These are phyloP conservation scores for Nasturtium officinale DNA, from an alignment of 345 rosid genomes.

Conservation along the genomic window DNA sequence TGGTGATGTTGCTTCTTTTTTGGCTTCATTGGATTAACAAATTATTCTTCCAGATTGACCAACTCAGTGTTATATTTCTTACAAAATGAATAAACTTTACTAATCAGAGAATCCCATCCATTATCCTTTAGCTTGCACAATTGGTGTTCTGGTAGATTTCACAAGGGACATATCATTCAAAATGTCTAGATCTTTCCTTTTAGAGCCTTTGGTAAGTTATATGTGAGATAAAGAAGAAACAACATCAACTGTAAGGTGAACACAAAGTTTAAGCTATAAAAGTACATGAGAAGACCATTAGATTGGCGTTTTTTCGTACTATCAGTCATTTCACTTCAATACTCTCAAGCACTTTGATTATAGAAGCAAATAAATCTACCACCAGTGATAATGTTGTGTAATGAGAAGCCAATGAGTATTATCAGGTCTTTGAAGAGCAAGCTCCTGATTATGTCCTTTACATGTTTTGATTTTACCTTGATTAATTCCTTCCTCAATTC, in stretches of 20 bases:
- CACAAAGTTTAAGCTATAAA: conserved; percentile 15
- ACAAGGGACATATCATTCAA: background rate
- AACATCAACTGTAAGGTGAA: conserved; percentile 11
- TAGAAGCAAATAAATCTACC: background rate
- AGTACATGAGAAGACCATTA: background rate
- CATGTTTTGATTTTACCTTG: background rate
- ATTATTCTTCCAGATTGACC: background rate
- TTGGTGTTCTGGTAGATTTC: background rate
- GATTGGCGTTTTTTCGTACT: background rate
- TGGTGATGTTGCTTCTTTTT: background rate
- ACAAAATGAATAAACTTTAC: background rate
- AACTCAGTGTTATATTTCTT: background rate
- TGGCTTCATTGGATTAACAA: background rate
- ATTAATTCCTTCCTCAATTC: background rate
- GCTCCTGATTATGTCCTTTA: conserved; percentile 5
- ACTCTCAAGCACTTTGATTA: background rate
- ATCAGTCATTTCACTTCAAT: background rate
- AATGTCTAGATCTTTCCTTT: conserved; percentile 3
- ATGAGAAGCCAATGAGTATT: conserved; percentile 12
- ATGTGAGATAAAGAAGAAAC: background rate
- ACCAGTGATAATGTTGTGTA: background rate
- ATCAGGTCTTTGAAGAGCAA: background rate
- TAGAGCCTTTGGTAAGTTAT: conserved; percentile 1
- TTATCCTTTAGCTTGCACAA: background rate
- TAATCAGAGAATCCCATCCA: background rate